Base-by-base conservation (phyloP, 2,329 filamentous ascomycete genomes). In the Endoconidiophora laricicola region DNA sequence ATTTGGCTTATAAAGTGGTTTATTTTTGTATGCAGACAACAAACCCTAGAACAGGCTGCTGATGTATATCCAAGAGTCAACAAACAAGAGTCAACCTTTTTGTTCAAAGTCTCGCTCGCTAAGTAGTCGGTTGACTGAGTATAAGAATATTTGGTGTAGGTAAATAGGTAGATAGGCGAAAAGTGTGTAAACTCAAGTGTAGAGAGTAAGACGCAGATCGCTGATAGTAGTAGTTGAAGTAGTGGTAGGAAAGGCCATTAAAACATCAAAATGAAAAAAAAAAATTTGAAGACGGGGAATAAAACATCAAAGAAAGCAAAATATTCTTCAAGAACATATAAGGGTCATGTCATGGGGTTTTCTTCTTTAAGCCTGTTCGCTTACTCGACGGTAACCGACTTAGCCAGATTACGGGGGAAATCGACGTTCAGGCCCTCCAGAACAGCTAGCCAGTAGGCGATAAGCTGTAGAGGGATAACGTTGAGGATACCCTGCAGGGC, bases 371-470 rank as follows among this genome's bases (percentile, higher is more conserved):
- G 9, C 37, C 26, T 16, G 18, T 10, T 45, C 10, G 36, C 36
- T 73, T 90, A 98, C 78, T 98, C 91, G 58, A 98, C 91, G 56
- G 91, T 98, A 57, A 98, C 91, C 56, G 87, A 94, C 79, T 98
- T 98, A 66, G 91, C 91, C 70, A 98, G 71, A 73, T 98, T 98
- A 62, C 91, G 83, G 52, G 91, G 91, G 79, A 96, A 96, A 65
- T 98, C 91, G 54, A 98, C 91, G 65, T 98, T 96, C 58, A 95
- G 73, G 48, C 88, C 90, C 72, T 94, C 91, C 58, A 83, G 83
- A 60, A 98, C 90, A 49, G 91, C 91, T 57, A 98, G 79, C 90
- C 91, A 96, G 77, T 98, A 98, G 54, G 91, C 86, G 71, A 98
- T 95, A 60, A 98, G 76, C 73, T 98, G 91, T 61, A 98, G 76